Evolutionary conservation across 1,284 basidiomycete genomes (phyloP), one percentile per base, ranked within the genome.

Genomic region (Puccinia brachypodii): DNA sequence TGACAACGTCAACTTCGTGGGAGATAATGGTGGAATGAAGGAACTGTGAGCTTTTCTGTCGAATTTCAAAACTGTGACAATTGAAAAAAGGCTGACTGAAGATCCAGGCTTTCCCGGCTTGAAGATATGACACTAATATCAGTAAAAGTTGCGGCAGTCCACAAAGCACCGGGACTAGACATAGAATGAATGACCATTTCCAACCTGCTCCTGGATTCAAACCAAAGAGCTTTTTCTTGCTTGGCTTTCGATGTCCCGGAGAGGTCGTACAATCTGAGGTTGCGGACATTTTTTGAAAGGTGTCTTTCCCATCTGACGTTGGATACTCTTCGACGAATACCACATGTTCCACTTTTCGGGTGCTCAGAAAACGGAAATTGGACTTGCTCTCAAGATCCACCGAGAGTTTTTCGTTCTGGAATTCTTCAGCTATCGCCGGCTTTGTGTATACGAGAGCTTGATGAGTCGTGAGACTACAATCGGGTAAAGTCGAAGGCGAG

Each of bases 141-240:
- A 69, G 4, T 11, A 69, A 69, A 19, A 72, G 69, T 36, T 72
- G 69, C 28, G 69, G 42, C 16, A 72, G 42, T 33, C 69, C 69
- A n/a, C 69, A 72, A n/a, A 72, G 69, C 42, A 25, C 33, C 7
- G 69, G 69, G 69, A 72, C 42, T 13, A 72, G 42, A 53, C 69
- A 72, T 44, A 72, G 50, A 38, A 72, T 4, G 22, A 72, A 53
- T 36, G 69, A 44, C 44, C 69, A 47, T 38, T 72, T 72, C 69
- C 42, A 31, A 33, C 50, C 22, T 2, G 25, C 42, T 3, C 16
- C 69, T 16, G 14, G 28, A 38, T 31, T 72, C 8, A 50, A 50
- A 25, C 16, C 50, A 3, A 38, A 72, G 31, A 72, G 33, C 8
- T 6, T 33, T 22, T n/a, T 44, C 44, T n/a, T 72, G 8, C 31